A percentile compares a stretch with the other conserved stretches of the same genome.
These are phyloP conservation scores for Fusarium drepaniforme DNA, from an alignment of 2,329 filamentous ascomycete genomes.

Conservation along the genomic window DNA sequence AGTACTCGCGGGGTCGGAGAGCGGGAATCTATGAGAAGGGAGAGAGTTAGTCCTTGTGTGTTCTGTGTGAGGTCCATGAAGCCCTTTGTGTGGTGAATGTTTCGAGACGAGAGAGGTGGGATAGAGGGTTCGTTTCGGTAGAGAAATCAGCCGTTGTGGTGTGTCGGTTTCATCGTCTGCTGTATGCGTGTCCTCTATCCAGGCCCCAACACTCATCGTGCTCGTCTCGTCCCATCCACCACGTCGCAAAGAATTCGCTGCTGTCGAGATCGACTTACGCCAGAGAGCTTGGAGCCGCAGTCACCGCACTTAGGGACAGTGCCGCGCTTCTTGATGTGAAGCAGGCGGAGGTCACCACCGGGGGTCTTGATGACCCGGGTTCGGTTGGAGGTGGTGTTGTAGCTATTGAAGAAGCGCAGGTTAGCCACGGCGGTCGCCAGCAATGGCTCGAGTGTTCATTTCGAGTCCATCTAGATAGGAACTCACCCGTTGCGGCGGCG, in stretches of 20 bases:
- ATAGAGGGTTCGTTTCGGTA: not conserved
- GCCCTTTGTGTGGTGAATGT: conserved; percentile 19
- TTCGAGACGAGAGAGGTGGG: conserved; percentile 7
- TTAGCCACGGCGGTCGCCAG: conserved; percentile 39
- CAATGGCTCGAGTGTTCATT: conserved; percentile 26
- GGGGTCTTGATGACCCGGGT: conserved; percentile 96
- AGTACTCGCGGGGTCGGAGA: conserved; percentile 97
- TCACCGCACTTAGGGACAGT: conserved; percentile 99
- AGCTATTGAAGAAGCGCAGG: conserved; percentile 65
- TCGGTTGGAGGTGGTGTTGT: conserved; percentile 99
- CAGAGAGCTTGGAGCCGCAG: conserved; percentile 96
- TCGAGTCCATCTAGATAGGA: conserved; percentile 36
- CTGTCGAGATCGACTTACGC: conserved; percentile 76
- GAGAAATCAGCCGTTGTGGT: not conserved
- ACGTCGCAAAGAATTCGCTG: conserved; percentile 25
- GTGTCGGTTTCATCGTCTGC: not conserved
- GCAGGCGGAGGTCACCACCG: conserved; percentile 93
- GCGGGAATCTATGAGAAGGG: conserved; percentile 78
- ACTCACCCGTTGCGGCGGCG: conserved; percentile 86
- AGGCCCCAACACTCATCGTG: conserved; percentile 12
- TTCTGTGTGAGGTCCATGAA: not conserved
- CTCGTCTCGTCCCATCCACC: conserved; percentile 28
- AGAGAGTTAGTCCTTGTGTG: conserved; percentile 30
- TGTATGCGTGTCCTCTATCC: conserved; percentile 1
- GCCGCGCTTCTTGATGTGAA: conserved; percentile 99